These are phyloP conservation scores for Curvularia lunata DNA, from an alignment of 2,329 filamentous ascomycete genomes.

Conservation along the genomic window DNA sequence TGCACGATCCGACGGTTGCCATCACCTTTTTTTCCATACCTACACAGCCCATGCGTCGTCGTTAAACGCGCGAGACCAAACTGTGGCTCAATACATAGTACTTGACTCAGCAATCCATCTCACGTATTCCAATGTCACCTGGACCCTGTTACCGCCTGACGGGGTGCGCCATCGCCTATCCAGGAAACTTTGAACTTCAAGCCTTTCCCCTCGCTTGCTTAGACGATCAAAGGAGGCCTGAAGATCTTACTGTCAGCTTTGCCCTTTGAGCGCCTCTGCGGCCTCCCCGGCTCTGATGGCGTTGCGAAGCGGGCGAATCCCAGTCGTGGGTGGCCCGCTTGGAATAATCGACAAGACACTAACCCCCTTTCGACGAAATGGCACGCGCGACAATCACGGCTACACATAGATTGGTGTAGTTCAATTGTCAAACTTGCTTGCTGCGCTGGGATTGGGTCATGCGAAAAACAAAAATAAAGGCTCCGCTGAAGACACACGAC, in stretches of 20 bases:
- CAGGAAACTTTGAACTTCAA: slow-evolving; percentile 3
- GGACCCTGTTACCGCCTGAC: slow-evolving; percentile 19
- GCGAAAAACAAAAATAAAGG: slow-evolving; percentile 1
- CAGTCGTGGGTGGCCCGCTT: background rate
- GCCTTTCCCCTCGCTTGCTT: slow-evolving; percentile 4
- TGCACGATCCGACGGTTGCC: background rate
- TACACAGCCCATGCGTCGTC: background rate
- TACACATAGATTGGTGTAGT: background rate
- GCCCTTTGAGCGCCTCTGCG: slow-evolving; percentile 2
- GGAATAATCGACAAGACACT: background rate
- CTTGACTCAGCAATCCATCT: slow-evolving; percentile 39
- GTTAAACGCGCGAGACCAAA: slow-evolving; percentile 10
- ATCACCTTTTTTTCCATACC: background rate
- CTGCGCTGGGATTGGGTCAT: background rate
- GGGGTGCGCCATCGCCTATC: slow-evolving; percentile 11
- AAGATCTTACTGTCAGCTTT: slow-evolving; percentile 9
- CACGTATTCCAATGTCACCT: slow-evolving; percentile 24
- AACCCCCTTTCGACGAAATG: background rate
- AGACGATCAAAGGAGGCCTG: slow-evolving; percentile 1
- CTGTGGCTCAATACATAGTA: slow-evolving; percentile 34
- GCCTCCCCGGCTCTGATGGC: slow-evolving; percentile 3
- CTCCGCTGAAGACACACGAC: background rate
- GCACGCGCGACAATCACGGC: slow-evolving; percentile 2
- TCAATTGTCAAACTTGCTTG: background rate
- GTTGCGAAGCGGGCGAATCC: slow-evolving; percentile 1